A percentile compares a stretch with the other conserved stretches of the same genome.
Conservation (phyloP, 495 filamentous ascomycete species). For the Rusavskia elegans region DNA sequence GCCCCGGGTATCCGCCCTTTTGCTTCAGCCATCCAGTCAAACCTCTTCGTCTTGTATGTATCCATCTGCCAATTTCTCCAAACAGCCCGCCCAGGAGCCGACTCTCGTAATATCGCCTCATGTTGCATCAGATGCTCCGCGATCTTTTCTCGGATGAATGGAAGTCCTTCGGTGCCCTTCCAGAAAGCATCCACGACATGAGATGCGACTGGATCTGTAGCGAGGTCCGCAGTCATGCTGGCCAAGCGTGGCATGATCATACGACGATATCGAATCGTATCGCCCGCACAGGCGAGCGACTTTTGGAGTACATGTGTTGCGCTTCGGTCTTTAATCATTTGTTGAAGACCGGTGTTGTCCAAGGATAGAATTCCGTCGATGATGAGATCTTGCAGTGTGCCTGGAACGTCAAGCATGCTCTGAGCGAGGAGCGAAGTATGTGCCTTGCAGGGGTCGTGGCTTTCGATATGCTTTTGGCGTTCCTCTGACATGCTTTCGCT, state of each 20-base stretch:
- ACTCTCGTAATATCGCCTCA: constrained; percentile 55
- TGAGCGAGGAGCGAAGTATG: constrained; percentile 54
- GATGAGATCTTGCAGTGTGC: constrained; percentile 38
- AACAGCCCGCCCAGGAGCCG: constrained; percentile 60
- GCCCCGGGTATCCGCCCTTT: constrained; percentile 17
- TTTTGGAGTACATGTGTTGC: constrained; percentile 57
- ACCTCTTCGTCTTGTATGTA: constrained; percentile 51
- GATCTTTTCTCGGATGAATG: constrained; percentile 50
- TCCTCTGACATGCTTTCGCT: constrained; percentile 21
- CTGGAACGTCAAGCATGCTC: constrained; percentile 43
- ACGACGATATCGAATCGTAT: constrained; percentile 39
- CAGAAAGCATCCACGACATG: constrained; percentile 70
- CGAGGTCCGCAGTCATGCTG: constrained; percentile 44
- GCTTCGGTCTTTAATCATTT: constrained; percentile 40
- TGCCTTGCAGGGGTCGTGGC: constrained; percentile 29
- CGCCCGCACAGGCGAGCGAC: constrained; percentile 41
- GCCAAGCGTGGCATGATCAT: constrained; percentile 44
- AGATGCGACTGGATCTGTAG: constrained; percentile 54
- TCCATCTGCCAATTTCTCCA: constrained; percentile 93
- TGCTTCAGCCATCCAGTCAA: constrained; percentile 56
- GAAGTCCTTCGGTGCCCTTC: constrained; percentile 44
- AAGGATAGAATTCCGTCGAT: constrained; percentile 36
- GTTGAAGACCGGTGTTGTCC: constrained; percentile 23
- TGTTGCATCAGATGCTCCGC: constrained; percentile 43
- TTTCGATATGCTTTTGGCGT: constrained; percentile 12